Conservation (phyloP, 2,329 filamentous ascomycete species). For the Niveomyces coronatus region DNA sequence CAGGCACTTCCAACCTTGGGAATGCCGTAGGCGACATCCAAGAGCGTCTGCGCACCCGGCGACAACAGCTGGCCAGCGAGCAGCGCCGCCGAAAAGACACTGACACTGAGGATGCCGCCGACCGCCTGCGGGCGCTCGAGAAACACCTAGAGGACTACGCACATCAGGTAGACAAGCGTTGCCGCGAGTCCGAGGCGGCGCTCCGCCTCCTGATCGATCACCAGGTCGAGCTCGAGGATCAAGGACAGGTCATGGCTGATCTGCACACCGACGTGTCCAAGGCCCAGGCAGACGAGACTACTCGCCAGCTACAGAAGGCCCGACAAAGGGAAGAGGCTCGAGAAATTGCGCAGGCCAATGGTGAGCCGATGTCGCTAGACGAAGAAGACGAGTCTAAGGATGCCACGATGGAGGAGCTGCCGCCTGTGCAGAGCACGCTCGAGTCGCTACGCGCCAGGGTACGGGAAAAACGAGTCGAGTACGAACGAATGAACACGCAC, state of each 20-base stretch:
- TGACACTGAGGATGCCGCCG: slow-evolving; percentile 22
- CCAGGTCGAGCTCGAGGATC: slow-evolving; percentile 39
- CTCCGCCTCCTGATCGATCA: slow-evolving; percentile 40
- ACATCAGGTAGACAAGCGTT: slow-evolving; percentile 30
- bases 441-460: slow-evolving; percentile 27
- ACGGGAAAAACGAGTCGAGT: slow-evolving; percentile 29
- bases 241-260: slow-evolving; percentile 27
- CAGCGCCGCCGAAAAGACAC: slow-evolving; percentile 27
- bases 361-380: slow-evolving; percentile 11
- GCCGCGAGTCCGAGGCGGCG: slow-evolving; percentile 33
- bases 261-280: slow-evolving; percentile 23
- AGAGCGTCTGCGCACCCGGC: slow-evolving; percentile 31
- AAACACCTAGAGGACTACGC: slow-evolving; percentile 29
- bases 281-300: slow-evolving; percentile 12
- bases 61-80: slow-evolving; percentile 21
- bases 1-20: slow-evolving; percentile 33
- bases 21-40: slow-evolving; percentile 38
- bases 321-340: slow-evolving; percentile 1
- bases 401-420: slow-evolving; percentile 15
- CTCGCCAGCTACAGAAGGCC: slow-evolving; percentile 9
- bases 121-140: slow-evolving; percentile 28
- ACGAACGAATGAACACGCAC: slow-evolving; percentile 29
- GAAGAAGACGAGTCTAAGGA: slow-evolving; percentile 18
- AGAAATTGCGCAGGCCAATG: slow-evolving; percentile 11
- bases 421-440: slow-evolving; percentile 17